These are phyloP conservation scores for Venustampulla echinocandica DNA, from an alignment of 495 filamentous ascomycete genomes.

Conservation along the genomic window DNA sequence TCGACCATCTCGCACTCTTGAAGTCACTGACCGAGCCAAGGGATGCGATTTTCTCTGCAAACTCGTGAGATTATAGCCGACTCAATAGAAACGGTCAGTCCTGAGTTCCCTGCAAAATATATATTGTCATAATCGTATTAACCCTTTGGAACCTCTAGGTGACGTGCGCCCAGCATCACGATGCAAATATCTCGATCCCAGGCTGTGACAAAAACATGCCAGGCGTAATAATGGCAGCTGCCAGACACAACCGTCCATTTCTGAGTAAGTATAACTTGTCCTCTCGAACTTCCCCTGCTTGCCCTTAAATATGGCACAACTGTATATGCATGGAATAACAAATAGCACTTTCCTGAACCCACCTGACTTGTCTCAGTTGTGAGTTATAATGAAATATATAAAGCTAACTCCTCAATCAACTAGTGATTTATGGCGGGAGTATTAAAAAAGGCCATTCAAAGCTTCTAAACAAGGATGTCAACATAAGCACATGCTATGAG, in stretches of 20 bases:
- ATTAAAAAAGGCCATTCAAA: conserved; percentile 80
- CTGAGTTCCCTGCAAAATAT: too few species aligned
- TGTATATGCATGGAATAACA: too few species aligned
- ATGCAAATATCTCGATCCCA: conserved; percentile 90
- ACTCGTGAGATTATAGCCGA: conserved; percentile 93
- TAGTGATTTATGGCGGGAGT: conserved; percentile 78
- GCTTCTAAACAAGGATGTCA: conserved; percentile 71
- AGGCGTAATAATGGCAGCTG: conserved; percentile 58
- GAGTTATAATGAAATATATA: too few species aligned
- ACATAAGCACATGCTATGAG: conserved; percentile 76
- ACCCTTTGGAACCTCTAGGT: too few species aligned
- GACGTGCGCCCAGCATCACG: conserved; percentile 54
- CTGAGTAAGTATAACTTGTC: too few species aligned
- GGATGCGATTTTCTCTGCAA: conserved; percentile 96
- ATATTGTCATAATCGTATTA: too few species aligned
- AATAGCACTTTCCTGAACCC: too few species aligned
- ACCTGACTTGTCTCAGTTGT: too few species aligned
- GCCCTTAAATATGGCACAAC: too few species aligned
- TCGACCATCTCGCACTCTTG: not conserved
- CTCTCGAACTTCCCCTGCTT: too few species aligned
- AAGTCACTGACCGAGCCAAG: conserved; percentile 34
- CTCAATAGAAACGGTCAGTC: conserved; percentile 76
- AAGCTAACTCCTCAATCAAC: too few species aligned
- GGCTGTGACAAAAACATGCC: conserved; percentile 99
- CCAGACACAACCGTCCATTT: conserved; percentile 82